Base-by-base conservation (phyloP, 2,329 filamentous ascomycete genomes). In the Colletotrichum camelliae region DNA sequence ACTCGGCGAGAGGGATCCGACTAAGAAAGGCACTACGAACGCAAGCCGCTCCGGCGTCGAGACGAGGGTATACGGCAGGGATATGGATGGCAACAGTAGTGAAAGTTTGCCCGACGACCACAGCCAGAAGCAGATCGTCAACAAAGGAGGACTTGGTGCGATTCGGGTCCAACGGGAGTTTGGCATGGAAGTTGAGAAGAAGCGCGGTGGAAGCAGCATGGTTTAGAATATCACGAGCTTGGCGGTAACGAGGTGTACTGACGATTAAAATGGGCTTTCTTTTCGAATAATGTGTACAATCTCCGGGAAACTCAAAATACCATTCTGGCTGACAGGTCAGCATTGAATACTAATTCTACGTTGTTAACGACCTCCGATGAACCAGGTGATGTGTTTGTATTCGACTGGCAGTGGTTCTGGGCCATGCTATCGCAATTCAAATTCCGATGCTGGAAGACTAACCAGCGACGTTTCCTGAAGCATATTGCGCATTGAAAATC, bases 81-180 rank as follows among this genome's bases (percentile, higher is more conserved):
- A 75, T 9, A 27, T 75, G 70, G 73, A 58, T 15, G 70, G 27
- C 12, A 62, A 37, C 18, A 75, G 73, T 15, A 75, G 37, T 43
- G 73, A 75, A 3, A 75, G 73, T 24, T 24, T 75, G 29, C 70
- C 73, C 4, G 73, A 75, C 12, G 73, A 75, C 13, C 64, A 75
- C 48, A 75, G 70, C 18, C 73, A 75, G 31, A 75, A 75, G 35
- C 60, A 67, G 5, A 75, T 75, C 4, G 43, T 75, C 7, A 48
- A 10, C 18, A 68, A 60, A 58, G 18, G 21, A 18, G 73, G 73
- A 7, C 55, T 75, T 27, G 73, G 73, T 15, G 70, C 70, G 3
- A 75, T 75, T 39, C 57, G 70, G 12, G 73, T 75, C 4, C 73
- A 75, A 5, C 60, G 70, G 12, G 43, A 75, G 21, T 75, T 75